A percentile compares a stretch with the other conserved stretches of the same genome.
phyloP scores from a whole-genome alignment of 225 moss, liverwort and hornwort genomes.

The Ulota crispa region DNA sequence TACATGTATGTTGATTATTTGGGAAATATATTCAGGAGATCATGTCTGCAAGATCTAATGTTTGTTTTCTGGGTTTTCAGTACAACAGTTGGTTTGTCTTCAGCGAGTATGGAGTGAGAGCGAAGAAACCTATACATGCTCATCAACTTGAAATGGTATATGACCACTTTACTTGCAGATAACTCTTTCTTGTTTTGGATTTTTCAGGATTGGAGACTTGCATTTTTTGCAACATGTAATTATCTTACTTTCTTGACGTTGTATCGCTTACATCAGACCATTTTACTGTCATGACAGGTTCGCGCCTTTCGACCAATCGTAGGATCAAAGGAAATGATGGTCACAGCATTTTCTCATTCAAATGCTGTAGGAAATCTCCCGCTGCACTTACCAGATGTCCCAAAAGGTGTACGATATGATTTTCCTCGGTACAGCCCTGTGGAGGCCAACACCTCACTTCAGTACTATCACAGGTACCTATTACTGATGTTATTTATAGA shows the following conservation, averaged over 20 bases:
- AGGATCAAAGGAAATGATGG: constrained; percentile 80
- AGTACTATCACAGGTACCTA: constrained; percentile 80
- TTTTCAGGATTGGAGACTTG: background rate
- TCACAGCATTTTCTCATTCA: constrained; percentile 87
- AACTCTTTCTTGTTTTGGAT: background rate
- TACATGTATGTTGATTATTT: background rate
- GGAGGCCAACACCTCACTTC: constrained; percentile 73
- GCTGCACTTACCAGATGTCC: constrained; percentile 80
- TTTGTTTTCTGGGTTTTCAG: constrained; percentile 40
- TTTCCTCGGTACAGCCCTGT: constrained; percentile 76
- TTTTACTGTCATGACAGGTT: constrained; percentile 55
- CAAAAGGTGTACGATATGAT: constrained; percentile 67
- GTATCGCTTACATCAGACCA: background rate
- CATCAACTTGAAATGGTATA: constrained; percentile 84
- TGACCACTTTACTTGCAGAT: background rate
- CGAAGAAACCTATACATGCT: constrained; percentile 82
- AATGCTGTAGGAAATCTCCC: constrained; percentile 88
- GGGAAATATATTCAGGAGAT: background rate
- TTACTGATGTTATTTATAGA: background rate
- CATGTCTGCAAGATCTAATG: background rate
- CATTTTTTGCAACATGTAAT: background rate
- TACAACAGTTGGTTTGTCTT: constrained; percentile 96
- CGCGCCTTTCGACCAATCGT: constrained; percentile 84
- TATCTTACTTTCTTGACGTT: background rate
- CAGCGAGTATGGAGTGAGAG: constrained; percentile 79